Evolutionary conservation across 495 filamentous ascomycete species (phyloP), one percentile per base, ranked within the genome.

Genomic region (Penicillium chermesinum): DNA sequence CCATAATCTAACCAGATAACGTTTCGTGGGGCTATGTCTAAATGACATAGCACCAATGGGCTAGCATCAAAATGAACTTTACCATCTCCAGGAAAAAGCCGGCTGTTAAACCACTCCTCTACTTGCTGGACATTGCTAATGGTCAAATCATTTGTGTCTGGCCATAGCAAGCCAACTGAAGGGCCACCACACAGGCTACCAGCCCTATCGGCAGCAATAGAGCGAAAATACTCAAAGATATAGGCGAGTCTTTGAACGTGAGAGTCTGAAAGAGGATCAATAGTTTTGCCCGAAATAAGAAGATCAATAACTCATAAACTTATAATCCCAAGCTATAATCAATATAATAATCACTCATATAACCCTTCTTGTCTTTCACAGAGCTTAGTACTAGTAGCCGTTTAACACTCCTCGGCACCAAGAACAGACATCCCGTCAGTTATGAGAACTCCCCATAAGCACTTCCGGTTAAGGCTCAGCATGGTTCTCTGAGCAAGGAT

Each of bases 21-120:
- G 35, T 46, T 55, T 41, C 48, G 8, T 2, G 47, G 52, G 15
- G 46, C 39, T 36, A 50, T 41, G 27, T 55, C 52, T 25, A 55
- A 38, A 41, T 55, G 52, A 14, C 41, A 50, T 1, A 55, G 49
- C 14, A 52, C 49, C 25, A 35, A 33, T 43, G 16, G 15, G 39
- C 27, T 35, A 37, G 15, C 14, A 33, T 44, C 25, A 37, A 50
- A 44, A 43, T 36, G 25, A 34, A 50, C 38, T 13, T 43, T 20
- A 2, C 25, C 38, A 3, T 50, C 30, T 20, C 39, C 38, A 14
- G 38, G 27, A 25, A 50, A 50, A 50, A 50, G 47, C 30, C 47
- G 47, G 18, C 47, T 50, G 20, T 50, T 42, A 32, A 50, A 43
- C 47, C 47, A 50, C 13, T 42, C 32, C 20, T 50, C 39, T 27